phyloP scores from a whole-genome alignment of 768 basidiomycete species.

The Rhodocollybia butyracea region DNA sequence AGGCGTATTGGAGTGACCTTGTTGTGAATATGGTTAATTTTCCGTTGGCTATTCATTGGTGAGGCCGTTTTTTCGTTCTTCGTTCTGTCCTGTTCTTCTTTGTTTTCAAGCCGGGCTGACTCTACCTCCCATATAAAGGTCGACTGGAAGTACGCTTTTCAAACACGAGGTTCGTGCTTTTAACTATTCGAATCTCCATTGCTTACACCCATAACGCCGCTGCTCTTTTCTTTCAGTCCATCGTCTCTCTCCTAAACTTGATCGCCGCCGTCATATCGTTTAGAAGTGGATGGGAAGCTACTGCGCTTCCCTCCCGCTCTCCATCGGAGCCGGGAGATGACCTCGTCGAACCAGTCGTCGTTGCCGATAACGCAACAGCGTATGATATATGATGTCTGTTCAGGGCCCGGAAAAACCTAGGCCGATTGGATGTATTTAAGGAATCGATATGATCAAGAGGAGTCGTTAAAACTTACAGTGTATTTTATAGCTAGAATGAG shows the following conservation, averaged over 20 bases:
- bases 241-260: constrained; percentile 37
- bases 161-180: constrained; percentile 52
- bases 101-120: too few relatives aligned
- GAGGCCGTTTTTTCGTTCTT: constrained; percentile 16
- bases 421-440: too few relatives aligned
- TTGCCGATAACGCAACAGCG: background rate
- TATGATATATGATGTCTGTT: background rate
- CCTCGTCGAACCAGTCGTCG: background rate
- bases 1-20: constrained; percentile 68
- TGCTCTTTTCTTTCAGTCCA: constrained; percentile 18
- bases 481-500: too few relatives aligned
- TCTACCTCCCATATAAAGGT: too few relatives aligned
- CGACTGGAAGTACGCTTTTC: constrained; percentile 63
- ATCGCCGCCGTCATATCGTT: constrained; percentile 59
- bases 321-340: constrained; percentile 17
- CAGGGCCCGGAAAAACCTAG: too few relatives aligned
- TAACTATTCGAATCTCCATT: background rate
- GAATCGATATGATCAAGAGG: too few relatives aligned
- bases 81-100: background rate
- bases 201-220: too few relatives aligned
- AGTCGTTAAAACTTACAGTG: too few relatives aligned
- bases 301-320: constrained; percentile 39
- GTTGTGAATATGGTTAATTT: constrained; percentile 72
- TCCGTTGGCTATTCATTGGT: constrained; percentile 88
- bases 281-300: constrained; percentile 70